Evolutionary conservation across 2,329 filamentous ascomycete genomes (phyloP), one percentile per base, ranked within the genome.

Genomic region (Xylariaceae sp.): DNA sequence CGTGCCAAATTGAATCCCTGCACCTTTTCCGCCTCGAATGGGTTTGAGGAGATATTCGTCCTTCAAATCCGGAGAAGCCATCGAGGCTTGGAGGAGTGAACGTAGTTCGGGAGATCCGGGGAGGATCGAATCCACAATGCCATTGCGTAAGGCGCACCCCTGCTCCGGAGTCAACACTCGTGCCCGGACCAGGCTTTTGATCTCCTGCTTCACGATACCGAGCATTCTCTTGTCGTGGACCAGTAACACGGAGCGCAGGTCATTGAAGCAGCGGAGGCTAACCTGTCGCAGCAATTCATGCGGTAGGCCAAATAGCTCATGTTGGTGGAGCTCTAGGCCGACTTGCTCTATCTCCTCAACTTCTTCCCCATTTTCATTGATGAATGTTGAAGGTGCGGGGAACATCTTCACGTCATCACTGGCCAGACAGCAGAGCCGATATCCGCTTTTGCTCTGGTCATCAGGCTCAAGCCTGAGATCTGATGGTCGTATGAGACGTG

Each of bases 171-270:
- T 73, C 4, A 77, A 55, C 1, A 71, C 68, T 1, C 57, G 17
- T 0, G 66, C 65, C 0, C 37, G 57, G 2, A 72, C 59, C 4
- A 77, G 56, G 0, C 49, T n/a, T 3, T 61, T 55, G 0, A 75
- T 58, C 56, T 77, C 74, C 53, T 75, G 70, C 39, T 63, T 69
- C 3, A 77, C 61, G 9, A 77, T 69, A 7, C 74, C 74, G 0
- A 77, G 64, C 73, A 77, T 76, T 2, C 76, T 72, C 60, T 78
- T 77, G 62, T 78, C 76, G 58, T 77, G 76, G 0, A 75, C 71
- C 1, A 78, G 61, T 8, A 77, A 62, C 4, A 77, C 66, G 0
- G 75, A 77, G 0, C 75, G 71, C 63, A 77, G 65, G 57, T 77
- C 75, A 48, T 77, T 77, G 56, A 76, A 73, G 55, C 75, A 76